These are phyloP conservation scores for Pontederia crassipes DNA, from an alignment of 176 grass and related monocot species.

Conservation along the genomic window DNA sequence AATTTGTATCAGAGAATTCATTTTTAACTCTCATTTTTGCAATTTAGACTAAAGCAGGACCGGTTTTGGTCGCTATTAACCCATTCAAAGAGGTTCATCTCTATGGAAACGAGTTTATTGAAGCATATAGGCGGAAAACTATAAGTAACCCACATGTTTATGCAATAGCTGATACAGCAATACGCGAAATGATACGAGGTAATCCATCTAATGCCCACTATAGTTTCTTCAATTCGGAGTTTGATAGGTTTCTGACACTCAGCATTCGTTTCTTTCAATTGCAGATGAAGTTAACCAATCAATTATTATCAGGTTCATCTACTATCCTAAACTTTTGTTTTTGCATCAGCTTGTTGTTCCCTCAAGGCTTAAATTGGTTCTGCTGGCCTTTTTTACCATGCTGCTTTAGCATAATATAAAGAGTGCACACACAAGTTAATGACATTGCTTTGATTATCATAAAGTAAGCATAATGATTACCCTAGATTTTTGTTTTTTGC, in stretches of 20 bases:
- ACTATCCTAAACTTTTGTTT: not conserved
- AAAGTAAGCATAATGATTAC: too few relatives aligned
- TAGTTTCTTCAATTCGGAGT: slow-evolving; percentile 10
- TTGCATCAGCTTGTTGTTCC: not conserved
- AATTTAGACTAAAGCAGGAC: slow-evolving; percentile 93
- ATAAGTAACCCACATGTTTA: slow-evolving; percentile 88
- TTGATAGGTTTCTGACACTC: slow-evolving; percentile 9
- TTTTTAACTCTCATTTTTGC: slow-evolving; percentile 16
- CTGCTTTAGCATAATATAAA: too few relatives aligned
- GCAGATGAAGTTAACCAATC: slow-evolving; percentile 99
- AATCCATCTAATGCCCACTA: slow-evolving; percentile 14
- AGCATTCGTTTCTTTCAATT: slow-evolving; percentile 27
- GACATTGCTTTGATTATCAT: too few relatives aligned
- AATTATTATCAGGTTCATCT: slow-evolving; percentile 82
- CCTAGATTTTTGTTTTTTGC: too few relatives aligned
- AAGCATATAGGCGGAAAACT: slow-evolving; percentile 70
- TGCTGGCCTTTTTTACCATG: too few relatives aligned
- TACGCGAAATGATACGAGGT: slow-evolving; percentile 96
- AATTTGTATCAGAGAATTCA: slow-evolving; percentile 22
- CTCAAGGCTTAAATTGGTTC: not conserved
- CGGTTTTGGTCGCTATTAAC: slow-evolving; percentile 93
- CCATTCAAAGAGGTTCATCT: slow-evolving; percentile 91
- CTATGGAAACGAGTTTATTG: slow-evolving; percentile 78
- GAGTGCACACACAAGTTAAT: too few relatives aligned
- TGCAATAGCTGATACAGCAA: slow-evolving; percentile 89